Evolutionary conservation across 805 yeast species (phyloP).

Genomic region (Candida nanaspora): DNA sequence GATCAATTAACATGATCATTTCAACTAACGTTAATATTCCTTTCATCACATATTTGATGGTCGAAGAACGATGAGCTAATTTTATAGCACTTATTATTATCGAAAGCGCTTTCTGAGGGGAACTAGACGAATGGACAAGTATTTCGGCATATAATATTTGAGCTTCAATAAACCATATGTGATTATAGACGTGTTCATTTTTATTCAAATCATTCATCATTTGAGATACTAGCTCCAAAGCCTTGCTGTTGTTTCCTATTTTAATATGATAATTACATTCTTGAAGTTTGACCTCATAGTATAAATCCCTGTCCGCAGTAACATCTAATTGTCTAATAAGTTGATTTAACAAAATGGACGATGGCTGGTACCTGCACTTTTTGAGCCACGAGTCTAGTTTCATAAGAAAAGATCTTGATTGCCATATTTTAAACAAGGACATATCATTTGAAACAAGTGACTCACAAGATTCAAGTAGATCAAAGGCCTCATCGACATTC

Average conservation of each 20-base stretch:
- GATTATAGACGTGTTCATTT: constrained; percentile 23
- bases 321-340: constrained; percentile 24
- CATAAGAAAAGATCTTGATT: constrained; percentile 33
- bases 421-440: constrained; percentile 34
- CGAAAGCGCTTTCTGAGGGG: constrained; percentile 44
- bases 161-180: constrained; percentile 37
- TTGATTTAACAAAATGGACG: constrained; percentile 27
- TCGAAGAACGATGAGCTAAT: constrained; percentile 39
- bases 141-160: constrained; percentile 41
- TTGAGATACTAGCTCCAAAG: constrained; percentile 15
- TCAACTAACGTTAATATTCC: constrained; percentile 39
- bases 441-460: constrained; percentile 21
- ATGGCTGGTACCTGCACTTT: constrained; percentile 30
- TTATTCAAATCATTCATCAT: constrained; percentile 14
- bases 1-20: constrained; percentile 33
- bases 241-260: constrained; percentile 15
- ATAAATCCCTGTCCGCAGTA: constrained; percentile 23
- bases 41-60: constrained; percentile 36
- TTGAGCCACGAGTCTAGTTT: constrained; percentile 29
- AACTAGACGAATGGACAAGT: constrained; percentile 29
- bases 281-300: constrained; percentile 22
- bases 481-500: constrained; percentile 31
- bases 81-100: constrained; percentile 42
- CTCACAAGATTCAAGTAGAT: constrained; percentile 27
- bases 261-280: constrained; percentile 13